phyloP scores from a whole-genome alignment of 768 basidiomycete genomes.

The Boletus edulis region DNA sequence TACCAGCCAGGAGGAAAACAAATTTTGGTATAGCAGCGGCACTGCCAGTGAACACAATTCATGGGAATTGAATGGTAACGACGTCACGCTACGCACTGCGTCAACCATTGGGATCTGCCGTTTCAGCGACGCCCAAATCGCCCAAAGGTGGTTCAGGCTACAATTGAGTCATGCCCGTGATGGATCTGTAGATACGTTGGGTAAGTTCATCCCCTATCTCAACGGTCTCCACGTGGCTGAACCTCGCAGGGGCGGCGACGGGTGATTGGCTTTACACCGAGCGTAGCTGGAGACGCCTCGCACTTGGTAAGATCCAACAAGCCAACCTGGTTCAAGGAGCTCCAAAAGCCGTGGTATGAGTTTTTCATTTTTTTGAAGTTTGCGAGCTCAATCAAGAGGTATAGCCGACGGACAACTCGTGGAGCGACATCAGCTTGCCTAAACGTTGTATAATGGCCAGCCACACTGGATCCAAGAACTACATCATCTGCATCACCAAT shows the following conservation, averaged over 20 bases:
- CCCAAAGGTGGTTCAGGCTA: conserved; percentile 4
- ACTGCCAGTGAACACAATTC: not conserved
- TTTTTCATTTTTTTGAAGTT: not conserved
- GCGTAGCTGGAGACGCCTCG: conserved; percentile 4
- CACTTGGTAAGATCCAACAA: conserved; percentile 2
- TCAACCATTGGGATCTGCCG: not conserved
- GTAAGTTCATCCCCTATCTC: not conserved
- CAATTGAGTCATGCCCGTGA: not conserved
- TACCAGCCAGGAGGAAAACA: not conserved
- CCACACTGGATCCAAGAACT: not conserved
- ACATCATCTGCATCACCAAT: not conserved
- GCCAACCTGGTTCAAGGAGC: not conserved
- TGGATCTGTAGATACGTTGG: not conserved
- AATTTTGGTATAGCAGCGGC: not conserved
- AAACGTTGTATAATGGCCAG: not conserved
- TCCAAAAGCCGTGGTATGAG: not conserved
- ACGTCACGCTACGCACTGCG: not conserved
- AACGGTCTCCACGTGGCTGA: not conserved
- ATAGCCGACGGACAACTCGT: not conserved
- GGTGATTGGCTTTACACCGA: conserved; percentile 1
- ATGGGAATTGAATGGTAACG: not conserved
- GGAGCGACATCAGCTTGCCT: not conserved
- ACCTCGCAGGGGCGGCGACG: not conserved
- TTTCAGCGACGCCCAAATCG: not conserved
- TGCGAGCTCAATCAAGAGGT: not conserved